Evolutionary conservation across 164 flowering plant genomes (phyloP), one percentile per base, ranked within the genome.

Genomic region (Umbilicus rupestris): DNA sequence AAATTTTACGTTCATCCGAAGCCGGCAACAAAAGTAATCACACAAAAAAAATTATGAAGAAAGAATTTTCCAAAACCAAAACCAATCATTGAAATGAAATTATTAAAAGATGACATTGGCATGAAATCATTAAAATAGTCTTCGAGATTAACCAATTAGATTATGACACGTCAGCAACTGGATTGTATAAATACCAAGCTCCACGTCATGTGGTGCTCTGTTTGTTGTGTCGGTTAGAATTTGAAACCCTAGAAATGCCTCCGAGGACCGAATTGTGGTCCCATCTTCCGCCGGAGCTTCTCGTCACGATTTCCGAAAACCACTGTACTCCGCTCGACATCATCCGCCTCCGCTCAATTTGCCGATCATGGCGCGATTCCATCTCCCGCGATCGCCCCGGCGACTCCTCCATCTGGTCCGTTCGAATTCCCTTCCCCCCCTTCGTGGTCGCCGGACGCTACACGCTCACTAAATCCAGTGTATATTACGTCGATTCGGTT

Each of bases 281-380:
- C 10, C 5, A 49, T 22, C 55, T 49, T n/a, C 26, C 55, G 55
- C 26, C 55, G 55, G 55, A 49, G 26, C 55, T 49, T n/a, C 55
- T 49, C 55, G 55, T 49, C 55, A 49, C 55, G 7, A 49, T 49
- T 9, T 6, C 55, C 55, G 55, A 49, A 3, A 26, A n/a, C 11
- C 55, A n/a, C 26, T 49, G 28, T 10, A n/a, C 28, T 20, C 28
- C 20, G 0, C 55, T 49, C 55, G 55, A 7, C 55, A 8, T 49
- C 55, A 26, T 49, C 28, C 55, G 55, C 55, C 26, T 49, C 55
- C 24, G 55, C 55, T 49, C 55, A 49, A 20, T 49, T 20, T 49
- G 55, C 55, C 55, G 28, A n/a, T 49, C 55, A 0, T 49, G 55
- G 55, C 55, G 55, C 55, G 20, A 20, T 28, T 8, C 55, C 55